phyloP scores from a whole-genome alignment of 2,329 filamentous ascomycete genomes.

The Ciborinia camelliae region DNA sequence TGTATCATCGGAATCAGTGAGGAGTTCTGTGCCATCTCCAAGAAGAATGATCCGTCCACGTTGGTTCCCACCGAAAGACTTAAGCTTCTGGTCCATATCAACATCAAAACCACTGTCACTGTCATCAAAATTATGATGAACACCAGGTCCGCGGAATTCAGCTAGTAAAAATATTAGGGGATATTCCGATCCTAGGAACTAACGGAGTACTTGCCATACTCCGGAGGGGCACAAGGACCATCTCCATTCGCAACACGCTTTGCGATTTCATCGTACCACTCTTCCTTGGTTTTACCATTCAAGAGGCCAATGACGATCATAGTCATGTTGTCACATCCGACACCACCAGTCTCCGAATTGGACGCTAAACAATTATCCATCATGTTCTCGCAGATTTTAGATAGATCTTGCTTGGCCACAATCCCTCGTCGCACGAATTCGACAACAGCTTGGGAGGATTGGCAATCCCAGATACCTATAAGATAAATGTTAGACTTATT shows the following conservation, averaged over 20 bases:
- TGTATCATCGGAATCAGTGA: slow-evolving; percentile 82
- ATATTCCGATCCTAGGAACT: slow-evolving; percentile 22
- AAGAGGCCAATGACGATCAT: slow-evolving; percentile 90
- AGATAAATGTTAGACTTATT: slow-evolving; percentile 26
- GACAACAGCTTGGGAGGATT: slow-evolving; percentile 94
- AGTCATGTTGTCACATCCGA: slow-evolving; percentile 99
- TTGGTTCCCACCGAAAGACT: slow-evolving; percentile 66
- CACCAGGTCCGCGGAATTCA: slow-evolving; percentile 79
- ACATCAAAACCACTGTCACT: slow-evolving; percentile 74
- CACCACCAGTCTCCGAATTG: slow-evolving; percentile 95
- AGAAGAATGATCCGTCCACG: slow-evolving; percentile 87
- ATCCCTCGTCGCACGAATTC: slow-evolving; percentile 97
- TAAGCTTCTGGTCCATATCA: slow-evolving; percentile 63
- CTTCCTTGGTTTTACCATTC: slow-evolving; percentile 87
- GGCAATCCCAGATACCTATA: slow-evolving; percentile 97
- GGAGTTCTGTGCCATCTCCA: slow-evolving; percentile 89
- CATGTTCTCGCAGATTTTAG: slow-evolving; percentile 98
- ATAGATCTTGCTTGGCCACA: slow-evolving; percentile 89
- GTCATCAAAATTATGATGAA: slow-evolving; percentile 80
- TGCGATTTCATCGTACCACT: slow-evolving; percentile 97
- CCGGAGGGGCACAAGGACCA: slow-evolving; percentile 95
- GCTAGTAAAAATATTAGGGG: slow-evolving; percentile 49
- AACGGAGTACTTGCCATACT: slow-evolving; percentile 73
- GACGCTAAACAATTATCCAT: slow-evolving; percentile 99
- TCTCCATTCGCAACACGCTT: slow-evolving; percentile 94